phyloP scores from a whole-genome alignment of 2,329 filamentous ascomycete species.

The Ceratocystis cacaofunesta region DNA sequence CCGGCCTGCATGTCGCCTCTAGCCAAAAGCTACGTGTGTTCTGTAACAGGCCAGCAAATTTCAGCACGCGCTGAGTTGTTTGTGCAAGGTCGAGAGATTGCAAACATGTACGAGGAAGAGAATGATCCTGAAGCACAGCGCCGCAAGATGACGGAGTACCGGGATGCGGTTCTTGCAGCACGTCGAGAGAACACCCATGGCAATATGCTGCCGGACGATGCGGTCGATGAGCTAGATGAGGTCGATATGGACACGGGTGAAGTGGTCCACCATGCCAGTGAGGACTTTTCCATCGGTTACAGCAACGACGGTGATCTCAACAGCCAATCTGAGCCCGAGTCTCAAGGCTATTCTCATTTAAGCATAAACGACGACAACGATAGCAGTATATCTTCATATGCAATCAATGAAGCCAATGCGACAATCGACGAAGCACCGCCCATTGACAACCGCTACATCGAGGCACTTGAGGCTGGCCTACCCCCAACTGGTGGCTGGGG shows the following conservation, averaged over 20 bases:
- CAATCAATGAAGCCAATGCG: neutral
- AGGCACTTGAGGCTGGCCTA: constrained; percentile 72
- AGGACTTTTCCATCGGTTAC: neutral
- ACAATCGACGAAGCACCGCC: constrained; percentile 27
- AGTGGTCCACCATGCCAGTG: constrained; percentile 11
- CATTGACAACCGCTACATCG: constrained; percentile 68
- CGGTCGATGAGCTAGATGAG: constrained; percentile 16
- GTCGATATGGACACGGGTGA: constrained; percentile 27
- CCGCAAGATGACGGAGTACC: constrained; percentile 56
- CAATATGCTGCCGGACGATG: constrained; percentile 19
- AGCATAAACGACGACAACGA: neutral
- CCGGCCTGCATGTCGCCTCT: constrained; percentile 84
- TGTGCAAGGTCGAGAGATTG: constrained; percentile 62
- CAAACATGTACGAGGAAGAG: constrained; percentile 97
- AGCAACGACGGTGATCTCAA: neutral
- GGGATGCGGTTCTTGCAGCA: constrained; percentile 20
- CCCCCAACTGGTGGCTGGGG: constrained; percentile 98
- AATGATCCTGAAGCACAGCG: constrained; percentile 81
- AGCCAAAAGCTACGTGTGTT: constrained; percentile 69
- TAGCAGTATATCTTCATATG: neutral
- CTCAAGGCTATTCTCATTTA: neutral
- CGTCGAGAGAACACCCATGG: constrained; percentile 22
- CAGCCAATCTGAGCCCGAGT: neutral
- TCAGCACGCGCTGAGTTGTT: constrained; percentile 78
- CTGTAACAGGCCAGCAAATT: constrained; percentile 52